These are phyloP conservation scores for Clarireedia monteithiana DNA, from an alignment of 2,329 filamentous ascomycete genomes.

Conservation along the genomic window DNA sequence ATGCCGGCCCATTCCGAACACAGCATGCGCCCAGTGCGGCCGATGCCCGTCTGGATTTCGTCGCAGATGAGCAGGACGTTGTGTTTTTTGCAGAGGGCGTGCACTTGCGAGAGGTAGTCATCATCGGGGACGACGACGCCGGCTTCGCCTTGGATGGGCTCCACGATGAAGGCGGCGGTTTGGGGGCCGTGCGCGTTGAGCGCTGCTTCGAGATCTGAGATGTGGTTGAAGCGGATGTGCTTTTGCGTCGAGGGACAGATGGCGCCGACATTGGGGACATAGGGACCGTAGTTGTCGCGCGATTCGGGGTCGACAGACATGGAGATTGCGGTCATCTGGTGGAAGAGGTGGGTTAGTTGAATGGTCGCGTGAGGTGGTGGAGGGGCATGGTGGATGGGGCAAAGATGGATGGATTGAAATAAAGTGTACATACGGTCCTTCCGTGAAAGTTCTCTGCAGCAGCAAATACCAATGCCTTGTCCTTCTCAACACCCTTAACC, in stretches of 20 bases:
- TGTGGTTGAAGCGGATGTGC: slow-evolving; percentile 78
- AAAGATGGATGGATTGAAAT: background rate
- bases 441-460: slow-evolving; percentile 94
- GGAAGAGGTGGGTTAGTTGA: background rate
- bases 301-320: slow-evolving; percentile 95
- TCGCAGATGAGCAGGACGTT: slow-evolving; percentile 95
- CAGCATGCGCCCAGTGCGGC: slow-evolving; percentile 86
- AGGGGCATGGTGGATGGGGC: background rate
- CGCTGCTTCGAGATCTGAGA: slow-evolving; percentile 69
- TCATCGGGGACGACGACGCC: slow-evolving; percentile 93
- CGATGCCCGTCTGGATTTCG: slow-evolving; percentile 97
- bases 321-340: slow-evolving; percentile 77
- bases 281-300: slow-evolving; percentile 89
- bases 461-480: slow-evolving; percentile 77
- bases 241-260: slow-evolving; percentile 66
- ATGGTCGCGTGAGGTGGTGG: background rate
- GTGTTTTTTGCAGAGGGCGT: slow-evolving; percentile 85
- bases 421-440: slow-evolving; percentile 60
- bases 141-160: slow-evolving; percentile 96
- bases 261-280: slow-evolving; percentile 81
- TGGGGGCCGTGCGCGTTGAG: slow-evolving; percentile 75
- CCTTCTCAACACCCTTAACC: slow-evolving; percentile 79
- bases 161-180: slow-evolving; percentile 86
- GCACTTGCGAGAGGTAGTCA: slow-evolving; percentile 72
- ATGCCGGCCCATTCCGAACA: slow-evolving; percentile 93